Conservation (phyloP, 1,284 basidiomycete genomes). For the Cryptococcus deneoformans region DNA sequence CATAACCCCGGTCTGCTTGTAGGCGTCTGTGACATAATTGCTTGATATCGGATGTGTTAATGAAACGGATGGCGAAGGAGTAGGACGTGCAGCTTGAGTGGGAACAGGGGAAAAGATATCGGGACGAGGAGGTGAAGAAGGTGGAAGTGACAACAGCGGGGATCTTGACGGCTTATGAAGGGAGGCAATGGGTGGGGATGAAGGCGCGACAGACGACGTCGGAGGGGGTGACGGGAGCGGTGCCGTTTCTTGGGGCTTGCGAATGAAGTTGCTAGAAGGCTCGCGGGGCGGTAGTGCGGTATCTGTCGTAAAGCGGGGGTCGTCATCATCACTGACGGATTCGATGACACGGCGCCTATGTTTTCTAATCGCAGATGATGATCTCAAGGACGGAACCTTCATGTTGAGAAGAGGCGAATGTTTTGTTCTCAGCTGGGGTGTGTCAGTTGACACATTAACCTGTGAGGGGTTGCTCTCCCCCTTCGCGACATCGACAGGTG, state of each 20-base stretch:
- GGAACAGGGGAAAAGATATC: background rate
- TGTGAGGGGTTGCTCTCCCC: background rate
- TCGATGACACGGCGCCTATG: background rate
- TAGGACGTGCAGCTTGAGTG: constrained; percentile 8
- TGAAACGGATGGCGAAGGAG: constrained; percentile 16
- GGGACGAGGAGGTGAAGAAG: constrained; percentile 12
- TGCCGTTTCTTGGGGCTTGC: background rate
- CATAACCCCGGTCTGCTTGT: background rate
- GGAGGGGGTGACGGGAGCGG: constrained; percentile 9
- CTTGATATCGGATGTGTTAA: constrained; percentile 3
- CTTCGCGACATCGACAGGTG: background rate
- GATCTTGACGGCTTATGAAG: constrained; percentile 5
- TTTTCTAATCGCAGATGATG: no score
- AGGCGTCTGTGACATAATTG: no score
- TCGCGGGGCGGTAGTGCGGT: no score
- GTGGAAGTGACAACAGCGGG: constrained; percentile 7
- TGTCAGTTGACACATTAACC: no score
- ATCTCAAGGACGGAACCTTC: no score
- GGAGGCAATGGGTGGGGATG: constrained; percentile 10
- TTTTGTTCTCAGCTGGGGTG: no score
- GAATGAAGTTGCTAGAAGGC: background rate
- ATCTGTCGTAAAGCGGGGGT: background rate
- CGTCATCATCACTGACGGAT: background rate
- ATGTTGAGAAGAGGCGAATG: no score
- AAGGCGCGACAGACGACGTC: background rate